Evolutionary conservation across 371 early-diverging fungal genomes (phyloP).

Genomic region (Mucor circinelloides): DNA sequence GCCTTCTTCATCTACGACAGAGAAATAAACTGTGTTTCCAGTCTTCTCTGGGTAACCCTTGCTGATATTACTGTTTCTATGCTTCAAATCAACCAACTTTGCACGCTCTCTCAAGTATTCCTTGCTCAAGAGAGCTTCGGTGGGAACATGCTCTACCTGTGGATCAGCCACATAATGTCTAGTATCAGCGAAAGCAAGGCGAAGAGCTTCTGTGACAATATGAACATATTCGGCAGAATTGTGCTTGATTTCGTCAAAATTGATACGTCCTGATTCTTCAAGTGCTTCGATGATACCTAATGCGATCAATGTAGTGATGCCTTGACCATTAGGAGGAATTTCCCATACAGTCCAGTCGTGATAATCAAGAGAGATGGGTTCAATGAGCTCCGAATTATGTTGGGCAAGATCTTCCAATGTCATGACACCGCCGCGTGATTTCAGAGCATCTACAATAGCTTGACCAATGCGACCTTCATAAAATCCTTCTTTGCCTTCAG

Average conservation of each 20-base stretch:
- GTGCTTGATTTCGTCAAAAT: constrained; percentile 46
- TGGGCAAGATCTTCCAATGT: constrained; percentile 70
- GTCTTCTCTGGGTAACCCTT: constrained; percentile 66
- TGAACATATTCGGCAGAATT: constrained; percentile 71
- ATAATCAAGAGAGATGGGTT: constrained; percentile 73
- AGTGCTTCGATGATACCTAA: constrained; percentile 71
- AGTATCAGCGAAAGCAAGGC: constrained; percentile 80
- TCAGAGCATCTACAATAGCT: constrained; percentile 67
- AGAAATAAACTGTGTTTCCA: constrained; percentile 79
- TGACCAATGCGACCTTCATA: constrained; percentile 82
- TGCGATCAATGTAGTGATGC: constrained; percentile 73
- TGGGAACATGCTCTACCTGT: constrained; percentile 50
- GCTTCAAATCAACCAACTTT: constrained; percentile 52
- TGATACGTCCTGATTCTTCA: constrained; percentile 47
- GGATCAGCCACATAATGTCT: constrained; percentile 74
- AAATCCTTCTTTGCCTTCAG: constrained; percentile 73
- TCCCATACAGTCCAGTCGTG: constrained; percentile 68
- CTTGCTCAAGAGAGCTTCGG: constrained; percentile 54
- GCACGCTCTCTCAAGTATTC: constrained; percentile 65
- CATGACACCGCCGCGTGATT: constrained; percentile 72
- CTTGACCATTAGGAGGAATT: constrained; percentile 82
- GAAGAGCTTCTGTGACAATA: constrained; percentile 65
- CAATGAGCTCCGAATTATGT: constrained; percentile 61
- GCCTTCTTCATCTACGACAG: constrained; percentile 77
- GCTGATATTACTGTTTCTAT: constrained; percentile 47